Conservation (phyloP, 2,329 filamentous ascomycete genomes). For the Ophiostoma perfectum region DNA sequence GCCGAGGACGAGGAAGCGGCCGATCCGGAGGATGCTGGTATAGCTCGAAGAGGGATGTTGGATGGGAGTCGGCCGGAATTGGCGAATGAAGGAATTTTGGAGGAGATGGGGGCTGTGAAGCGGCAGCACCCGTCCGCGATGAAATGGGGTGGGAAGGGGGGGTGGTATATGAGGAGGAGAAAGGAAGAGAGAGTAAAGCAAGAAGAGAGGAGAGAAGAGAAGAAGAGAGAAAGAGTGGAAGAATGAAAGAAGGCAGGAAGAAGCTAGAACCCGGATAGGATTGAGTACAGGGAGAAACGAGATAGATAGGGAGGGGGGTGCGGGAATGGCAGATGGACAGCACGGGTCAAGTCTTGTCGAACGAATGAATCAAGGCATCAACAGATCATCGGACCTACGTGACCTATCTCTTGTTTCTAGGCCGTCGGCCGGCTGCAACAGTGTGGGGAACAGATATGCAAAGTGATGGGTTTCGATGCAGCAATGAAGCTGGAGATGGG, state of each 20-base stretch:
- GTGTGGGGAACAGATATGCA: conserved; percentile 14
- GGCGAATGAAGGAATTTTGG: conserved; percentile 76
- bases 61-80: conserved; percentile 63
- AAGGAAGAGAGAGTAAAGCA: conserved; percentile 10
- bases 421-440: conserved; percentile 13
- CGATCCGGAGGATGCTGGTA: conserved; percentile 36
- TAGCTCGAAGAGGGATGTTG: conserved; percentile 80
- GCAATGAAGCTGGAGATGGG: neutral
- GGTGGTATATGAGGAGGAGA: conserved; percentile 5
- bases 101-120: conserved; percentile 63
- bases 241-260: neutral
- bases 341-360: neutral
- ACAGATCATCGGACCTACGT: conserved; percentile 20
- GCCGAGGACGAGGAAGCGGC: conserved; percentile 30
- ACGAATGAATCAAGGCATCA: conserved; percentile 23
- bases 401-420: conserved; percentile 14
- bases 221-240: neutral
- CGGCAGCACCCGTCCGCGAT: conserved; percentile 64
- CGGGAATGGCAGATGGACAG: conserved; percentile 2
- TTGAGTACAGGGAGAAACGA: conserved; percentile 7
- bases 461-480: neutral
- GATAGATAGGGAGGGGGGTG: conserved; percentile 12
- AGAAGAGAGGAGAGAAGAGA: conserved; percentile 17
- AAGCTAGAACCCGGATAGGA: conserved; percentile 15
- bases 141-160: neutral